Base-by-base conservation (phyloP, 805 yeast genomes). In the Lipomyces japonicus region DNA sequence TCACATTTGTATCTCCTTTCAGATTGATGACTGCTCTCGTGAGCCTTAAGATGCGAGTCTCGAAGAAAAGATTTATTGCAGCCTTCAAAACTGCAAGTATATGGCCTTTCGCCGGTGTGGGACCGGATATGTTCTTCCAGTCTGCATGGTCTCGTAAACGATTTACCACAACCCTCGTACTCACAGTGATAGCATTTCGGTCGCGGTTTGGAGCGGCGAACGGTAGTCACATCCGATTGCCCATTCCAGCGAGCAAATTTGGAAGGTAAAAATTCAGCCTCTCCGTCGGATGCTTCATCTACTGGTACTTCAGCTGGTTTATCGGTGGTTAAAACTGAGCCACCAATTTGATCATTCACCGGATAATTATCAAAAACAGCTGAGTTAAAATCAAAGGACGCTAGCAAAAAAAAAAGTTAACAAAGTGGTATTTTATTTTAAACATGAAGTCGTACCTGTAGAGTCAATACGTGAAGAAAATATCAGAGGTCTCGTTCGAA, bases 91-190 rank as follows among this genome's bases (percentile, higher is more conserved):
- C 65, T 44, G 64, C 98, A 93, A 39, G 61, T 61, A 63, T 80
- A 91, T 0, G 95, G 95, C 46, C 93, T 71, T 36, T 82, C 80
- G 52, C 86, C 85, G 2, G 85, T 76, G 62, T 93, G 98, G 0
- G 85, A 67, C 35, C 91, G 72, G 53, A 76, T 74, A 62, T 93
- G 98, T 61, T 87, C 96, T 31, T 82, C 86, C 44, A 93, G 71
- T 9, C 88, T 72, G 1, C 95, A 82, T 0, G 97, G 97, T 42
- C 91, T 74, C 4, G 84, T 71, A 61, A 88, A 91, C 1, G 85
- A 76, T 65, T 88, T 91, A 26, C 69, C 76, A 62, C 97, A 93
- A 2, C 77, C 82, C 4, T 72, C 76, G 51, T 72, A 76, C 18
- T 74, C 76, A 65, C 97, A 91, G 10, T 65, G 61, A 63, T 84